Evolutionary conservation across 164 flowering plant genomes (phyloP), one percentile per base, ranked within the genome.

Genomic region (Magnolia officinalis): DNA sequence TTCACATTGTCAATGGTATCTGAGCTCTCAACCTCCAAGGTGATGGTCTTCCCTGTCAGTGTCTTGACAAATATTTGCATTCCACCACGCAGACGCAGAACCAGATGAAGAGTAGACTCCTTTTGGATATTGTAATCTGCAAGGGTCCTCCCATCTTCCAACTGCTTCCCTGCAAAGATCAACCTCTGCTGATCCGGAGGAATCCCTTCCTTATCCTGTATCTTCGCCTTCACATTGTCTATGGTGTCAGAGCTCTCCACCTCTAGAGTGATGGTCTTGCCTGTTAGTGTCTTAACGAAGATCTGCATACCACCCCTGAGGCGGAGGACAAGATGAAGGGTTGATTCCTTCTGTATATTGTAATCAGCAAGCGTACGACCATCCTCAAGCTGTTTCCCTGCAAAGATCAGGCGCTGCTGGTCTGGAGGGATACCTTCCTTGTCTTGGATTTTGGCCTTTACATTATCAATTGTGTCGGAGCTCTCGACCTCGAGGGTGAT

Each of bases 1-100:
- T 64, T 64, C 26, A 64, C 67, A 20, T 64, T 64, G 26, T 64
- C 67, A 6, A 64, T 64, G 67, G 67, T 64, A 21, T 64, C 67
- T 2, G 67, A 64, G 26, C 67, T 64, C 19, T 64, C 67, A 1
- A 64, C 67, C 67, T 64, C 67, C 21, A 64, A 9, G 23, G 67
- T 64, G 21, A 64, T 64, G 21, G 67, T 64, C 67, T 64, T 64
- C 10, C 67, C 67, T 2, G 67, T 64, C 21, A 64, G 23, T 21
- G 67, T 64, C 67, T 64, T 64, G 26, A 64, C 67, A 4, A 64
- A 64, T 6, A 64, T 64, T 7, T 64, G 67, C 67, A 64, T 64
- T 11, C 61, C 61, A 55, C 61, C 61, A 0, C 61, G 61, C 61
- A 55, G 61, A 55, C 61, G 61, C 16, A 55, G 2, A 11, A 55